These are phyloP conservation scores for Aspergillus phoenicis DNA, from an alignment of 2,329 filamentous ascomycete species.

Conservation along the genomic window DNA sequence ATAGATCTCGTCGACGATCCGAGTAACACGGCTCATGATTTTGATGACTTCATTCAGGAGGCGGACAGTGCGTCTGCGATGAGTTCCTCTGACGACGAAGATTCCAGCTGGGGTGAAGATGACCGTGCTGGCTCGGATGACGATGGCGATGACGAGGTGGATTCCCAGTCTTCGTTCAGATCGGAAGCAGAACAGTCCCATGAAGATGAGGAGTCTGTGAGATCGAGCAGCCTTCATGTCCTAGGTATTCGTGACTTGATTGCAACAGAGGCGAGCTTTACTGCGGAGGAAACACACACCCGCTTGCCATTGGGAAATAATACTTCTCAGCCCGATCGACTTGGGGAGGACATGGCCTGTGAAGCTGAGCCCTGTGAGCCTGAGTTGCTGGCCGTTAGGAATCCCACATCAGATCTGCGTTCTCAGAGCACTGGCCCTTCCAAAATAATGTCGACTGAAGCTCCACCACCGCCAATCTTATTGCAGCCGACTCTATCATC, in stretches of 20 bases:
- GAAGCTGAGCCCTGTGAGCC: not conserved
- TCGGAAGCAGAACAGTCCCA: conserved; percentile 13
- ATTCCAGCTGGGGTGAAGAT: conserved; percentile 11
- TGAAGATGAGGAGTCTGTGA: conserved; percentile 8
- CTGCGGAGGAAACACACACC: not conserved
- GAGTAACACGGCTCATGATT: conserved; percentile 5
- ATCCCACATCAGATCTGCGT: not conserved
- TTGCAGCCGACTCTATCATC: not conserved
- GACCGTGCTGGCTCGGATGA: conserved; percentile 13
- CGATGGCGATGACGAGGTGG: conserved; percentile 16
- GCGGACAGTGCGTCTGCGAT: conserved; percentile 8
- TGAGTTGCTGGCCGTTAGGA: not conserved
- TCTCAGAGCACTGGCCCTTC: not conserved
- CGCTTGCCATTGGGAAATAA: not conserved
- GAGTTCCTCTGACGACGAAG: conserved; percentile 8
- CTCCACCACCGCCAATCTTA: not conserved
- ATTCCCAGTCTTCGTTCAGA: conserved; percentile 5
- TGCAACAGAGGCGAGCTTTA: not conserved
- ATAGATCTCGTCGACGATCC: not conserved
- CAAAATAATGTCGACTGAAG: not conserved
- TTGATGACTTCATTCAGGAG: conserved; percentile 7
- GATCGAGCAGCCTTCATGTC: conserved; percentile 3
- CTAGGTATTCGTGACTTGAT: conserved; percentile 1
- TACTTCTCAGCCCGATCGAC: not conserved
- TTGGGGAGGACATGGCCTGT: not conserved